phyloP scores from a whole-genome alignment of 768 basidiomycete genomes.

The Sarcodon sp. region DNA sequence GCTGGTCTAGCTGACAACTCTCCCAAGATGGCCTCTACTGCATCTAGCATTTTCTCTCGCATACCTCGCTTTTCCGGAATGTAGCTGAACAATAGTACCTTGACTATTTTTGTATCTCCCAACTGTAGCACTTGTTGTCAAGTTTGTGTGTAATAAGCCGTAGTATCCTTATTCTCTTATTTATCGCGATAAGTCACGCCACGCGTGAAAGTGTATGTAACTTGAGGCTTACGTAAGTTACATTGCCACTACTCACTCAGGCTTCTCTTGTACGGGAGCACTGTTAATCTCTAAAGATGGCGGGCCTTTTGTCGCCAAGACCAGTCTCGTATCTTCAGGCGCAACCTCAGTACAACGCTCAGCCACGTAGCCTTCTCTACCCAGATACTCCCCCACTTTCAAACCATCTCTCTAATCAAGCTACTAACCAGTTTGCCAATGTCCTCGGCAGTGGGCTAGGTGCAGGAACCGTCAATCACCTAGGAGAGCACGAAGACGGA shows the following conservation, averaged over 20 bases:
- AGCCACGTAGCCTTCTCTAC: constrained; percentile 43
- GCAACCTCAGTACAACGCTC: constrained; percentile 43
- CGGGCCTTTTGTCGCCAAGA: constrained; percentile 19
- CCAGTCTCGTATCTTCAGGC: constrained; percentile 41
- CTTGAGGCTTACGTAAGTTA: too few relatives aligned
- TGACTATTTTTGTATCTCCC: too few relatives aligned
- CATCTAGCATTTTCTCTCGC: neutral
- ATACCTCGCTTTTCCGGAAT: neutral
- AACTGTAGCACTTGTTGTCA: too few relatives aligned
- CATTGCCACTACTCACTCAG: too few relatives aligned
- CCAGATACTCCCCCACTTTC: constrained; percentile 47
- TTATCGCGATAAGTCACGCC: too few relatives aligned
- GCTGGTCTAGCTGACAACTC: neutral
- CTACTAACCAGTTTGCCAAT: constrained; percentile 26
- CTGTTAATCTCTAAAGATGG: constrained; percentile 8
- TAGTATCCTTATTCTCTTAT: too few relatives aligned
- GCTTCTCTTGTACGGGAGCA: too few relatives aligned
- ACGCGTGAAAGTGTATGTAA: too few relatives aligned
- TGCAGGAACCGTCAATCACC: neutral
- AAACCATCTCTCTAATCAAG: constrained; percentile 39
- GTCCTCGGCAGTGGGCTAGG: neutral
- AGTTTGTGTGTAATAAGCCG: too few relatives aligned
- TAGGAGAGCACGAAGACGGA: constrained; percentile 38
- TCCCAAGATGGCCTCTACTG: neutral
- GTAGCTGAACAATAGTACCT: too few relatives aligned